phyloP scores from a whole-genome alignment of 441 rosid genomes.

The Croton laevigatus region DNA sequence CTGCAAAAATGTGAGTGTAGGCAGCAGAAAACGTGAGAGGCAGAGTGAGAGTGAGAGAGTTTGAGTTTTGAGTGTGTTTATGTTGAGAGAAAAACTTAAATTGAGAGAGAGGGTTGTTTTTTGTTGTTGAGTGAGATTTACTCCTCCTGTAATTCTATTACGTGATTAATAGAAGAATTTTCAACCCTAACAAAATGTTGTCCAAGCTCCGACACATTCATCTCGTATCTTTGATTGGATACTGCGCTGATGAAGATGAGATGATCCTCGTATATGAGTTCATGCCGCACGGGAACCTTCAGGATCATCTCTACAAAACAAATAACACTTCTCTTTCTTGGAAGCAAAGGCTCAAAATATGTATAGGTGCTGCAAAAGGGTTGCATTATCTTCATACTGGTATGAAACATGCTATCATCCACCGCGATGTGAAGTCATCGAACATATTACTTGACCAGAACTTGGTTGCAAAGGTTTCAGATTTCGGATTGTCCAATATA shows the following conservation, averaged over 20 bases:
- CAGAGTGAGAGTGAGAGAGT: no score
- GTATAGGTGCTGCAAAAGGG: conserved; percentile 35
- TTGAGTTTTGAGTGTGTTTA: no score
- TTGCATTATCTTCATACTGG: conserved; percentile 31
- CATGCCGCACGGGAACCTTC: conserved; percentile 31
- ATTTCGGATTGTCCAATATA: conserved; percentile 34
- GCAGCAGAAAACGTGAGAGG: no score
- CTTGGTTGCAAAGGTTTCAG: conserved; percentile 42
- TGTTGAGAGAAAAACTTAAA: no score
- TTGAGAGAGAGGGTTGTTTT: no score
- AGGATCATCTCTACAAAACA: conserved; percentile 28
- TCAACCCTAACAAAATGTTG: no score
- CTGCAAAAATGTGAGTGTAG: no score
- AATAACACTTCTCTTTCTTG: conserved; percentile 30
- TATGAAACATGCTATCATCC: conserved; percentile 25
- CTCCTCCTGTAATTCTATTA: no score
- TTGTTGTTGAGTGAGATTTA: no score
- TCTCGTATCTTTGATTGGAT: conserved; percentile 35
- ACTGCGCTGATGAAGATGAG: conserved; percentile 34
- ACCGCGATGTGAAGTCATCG: conserved; percentile 39
- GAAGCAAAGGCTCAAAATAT: conserved; percentile 37
- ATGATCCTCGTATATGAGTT: conserved; percentile 42
- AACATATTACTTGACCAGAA: conserved; percentile 35
- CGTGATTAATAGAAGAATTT: no score
- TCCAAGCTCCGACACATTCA: conserved; percentile 31